Evolutionary conservation across 148 eudicot species (phyloP).

Genomic region (Rhododendron ovatum): DNA sequence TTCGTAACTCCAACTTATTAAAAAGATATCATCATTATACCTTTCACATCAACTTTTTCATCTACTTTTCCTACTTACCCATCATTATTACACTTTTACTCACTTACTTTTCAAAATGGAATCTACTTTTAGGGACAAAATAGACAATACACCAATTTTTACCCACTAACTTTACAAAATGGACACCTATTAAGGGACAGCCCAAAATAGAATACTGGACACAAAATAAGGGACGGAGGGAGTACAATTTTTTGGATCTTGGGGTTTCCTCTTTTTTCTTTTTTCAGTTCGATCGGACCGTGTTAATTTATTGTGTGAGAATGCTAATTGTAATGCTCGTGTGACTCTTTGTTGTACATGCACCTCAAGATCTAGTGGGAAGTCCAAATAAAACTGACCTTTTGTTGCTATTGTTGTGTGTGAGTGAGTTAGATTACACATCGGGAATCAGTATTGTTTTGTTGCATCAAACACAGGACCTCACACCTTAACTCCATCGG

Average conservation of each 20-base stretch:
- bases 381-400: background rate
- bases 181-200: no score
- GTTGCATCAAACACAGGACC: background rate
- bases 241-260: background rate
- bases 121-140: no score
- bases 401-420: background rate
- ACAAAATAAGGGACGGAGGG: no score
- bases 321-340: background rate
- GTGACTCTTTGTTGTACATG: background rate
- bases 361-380: background rate
- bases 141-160: no score
- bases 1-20: no score
- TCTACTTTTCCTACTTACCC: no score
- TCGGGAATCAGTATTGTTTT: background rate
- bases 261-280: background rate
- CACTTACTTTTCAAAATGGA: no score
- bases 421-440: background rate
- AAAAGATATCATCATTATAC: no score
- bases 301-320: background rate
- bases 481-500: background rate
- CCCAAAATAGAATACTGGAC: no score
- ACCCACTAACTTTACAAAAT: no score
- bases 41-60: no score
- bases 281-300: background rate
- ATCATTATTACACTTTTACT: no score